These are phyloP conservation scores for Globisporangium orthogonon DNA, from an alignment of 352 stramenopile species.

Conservation along the genomic window DNA sequence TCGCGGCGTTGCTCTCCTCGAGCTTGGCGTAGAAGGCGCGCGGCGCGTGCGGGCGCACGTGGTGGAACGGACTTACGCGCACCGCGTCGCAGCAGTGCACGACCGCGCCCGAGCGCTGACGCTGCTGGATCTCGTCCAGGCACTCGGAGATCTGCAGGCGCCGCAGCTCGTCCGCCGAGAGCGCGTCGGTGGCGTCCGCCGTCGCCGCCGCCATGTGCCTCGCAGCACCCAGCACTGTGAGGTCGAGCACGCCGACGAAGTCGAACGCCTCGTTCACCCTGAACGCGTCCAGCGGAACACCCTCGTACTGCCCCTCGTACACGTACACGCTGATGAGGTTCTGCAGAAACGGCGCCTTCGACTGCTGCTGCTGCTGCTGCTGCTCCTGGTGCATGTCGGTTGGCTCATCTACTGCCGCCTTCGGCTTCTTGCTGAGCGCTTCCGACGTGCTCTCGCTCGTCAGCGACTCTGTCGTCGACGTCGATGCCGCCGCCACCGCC, in stretches of 20 bases:
- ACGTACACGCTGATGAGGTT: slow-evolving; percentile 62
- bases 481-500: neutral
- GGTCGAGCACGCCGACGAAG: slow-evolving; percentile 68
- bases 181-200: slow-evolving; percentile 12
- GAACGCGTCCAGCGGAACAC: slow-evolving; percentile 41
- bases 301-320: slow-evolving; percentile 59
- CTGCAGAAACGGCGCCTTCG: slow-evolving; percentile 5
- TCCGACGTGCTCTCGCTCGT: slow-evolving; percentile 9
- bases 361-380: no score
- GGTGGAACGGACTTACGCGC: slow-evolving; percentile 28
- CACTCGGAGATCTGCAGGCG: slow-evolving; percentile 62
- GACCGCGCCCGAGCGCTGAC: slow-evolving; percentile 39
- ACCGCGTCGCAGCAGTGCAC: slow-evolving; percentile 59
- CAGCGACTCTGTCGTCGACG: neutral
- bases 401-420: slow-evolving; percentile 3
- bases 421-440: slow-evolving; percentile 32
- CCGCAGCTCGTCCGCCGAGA: slow-evolving; percentile 29
- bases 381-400: neutral
- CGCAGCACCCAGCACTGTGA: slow-evolving; percentile 35
- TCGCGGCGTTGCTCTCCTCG: slow-evolving; percentile 25
- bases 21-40: slow-evolving; percentile 23
- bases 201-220: neutral
- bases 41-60: slow-evolving; percentile 43
- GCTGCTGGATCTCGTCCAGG: slow-evolving; percentile 50
- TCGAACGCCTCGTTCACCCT: slow-evolving; percentile 84